A percentile compares a stretch with the other conserved stretches of the same genome.
phyloP scores from a whole-genome alignment of 345 rosid species.

The Barbarea vulgaris region DNA sequence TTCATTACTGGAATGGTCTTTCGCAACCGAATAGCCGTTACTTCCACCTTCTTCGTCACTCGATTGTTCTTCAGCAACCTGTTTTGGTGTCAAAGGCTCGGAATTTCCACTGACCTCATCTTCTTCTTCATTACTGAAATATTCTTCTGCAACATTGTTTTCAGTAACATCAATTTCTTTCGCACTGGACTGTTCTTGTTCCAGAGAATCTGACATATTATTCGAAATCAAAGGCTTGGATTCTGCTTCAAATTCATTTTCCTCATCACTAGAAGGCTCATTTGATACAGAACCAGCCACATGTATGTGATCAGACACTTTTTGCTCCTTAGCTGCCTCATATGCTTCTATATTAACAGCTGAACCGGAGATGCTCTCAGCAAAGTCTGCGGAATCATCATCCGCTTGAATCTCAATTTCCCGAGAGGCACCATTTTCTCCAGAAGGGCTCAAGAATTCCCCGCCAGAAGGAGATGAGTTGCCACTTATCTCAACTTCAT shows the following conservation, averaged over 20 bases:
- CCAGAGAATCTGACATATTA: slow-evolving; percentile 41
- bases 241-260: slow-evolving; percentile 43
- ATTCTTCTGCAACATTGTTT: slow-evolving; percentile 38
- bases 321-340: slow-evolving; percentile 28
- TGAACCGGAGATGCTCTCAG: slow-evolving; percentile 9
- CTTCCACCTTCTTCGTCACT: no score
- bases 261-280: slow-evolving; percentile 42
- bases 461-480: slow-evolving; percentile 37
- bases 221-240: slow-evolving; percentile 38
- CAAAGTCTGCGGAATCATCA: slow-evolving; percentile 32
- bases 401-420: slow-evolving; percentile 27
- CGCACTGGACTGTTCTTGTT: slow-evolving; percentile 34
- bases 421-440: slow-evolving; percentile 19
- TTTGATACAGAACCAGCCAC: slow-evolving; percentile 42
- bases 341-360: slow-evolving; percentile 20
- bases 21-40: no score
- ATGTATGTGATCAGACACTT: slow-evolving; percentile 25
- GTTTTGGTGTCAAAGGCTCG: slow-evolving; percentile 13
- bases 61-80: not conserved
- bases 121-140: slow-evolving; percentile 38
- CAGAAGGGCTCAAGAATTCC: slow-evolving; percentile 41
- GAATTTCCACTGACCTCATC: slow-evolving; percentile 23
- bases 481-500: slow-evolving; percentile 37
- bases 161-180: slow-evolving; percentile 20
- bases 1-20: no score